Base-by-base conservation (phyloP, 441 rosid species). In the Jatropha multifida region DNA sequence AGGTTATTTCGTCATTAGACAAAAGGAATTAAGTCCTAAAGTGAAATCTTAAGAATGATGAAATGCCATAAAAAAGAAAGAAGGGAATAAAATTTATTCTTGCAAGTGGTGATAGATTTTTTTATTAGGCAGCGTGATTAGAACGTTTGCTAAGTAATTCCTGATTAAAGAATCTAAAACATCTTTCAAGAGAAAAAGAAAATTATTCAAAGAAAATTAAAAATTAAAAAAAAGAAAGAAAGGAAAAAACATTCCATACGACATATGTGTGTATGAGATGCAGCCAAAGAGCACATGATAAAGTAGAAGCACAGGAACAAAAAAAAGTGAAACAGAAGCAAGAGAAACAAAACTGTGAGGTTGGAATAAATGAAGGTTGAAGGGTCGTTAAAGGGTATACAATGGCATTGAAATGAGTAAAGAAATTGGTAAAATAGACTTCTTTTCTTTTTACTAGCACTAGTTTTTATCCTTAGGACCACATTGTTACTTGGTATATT, bases 361-460 rank as follows among this genome's bases (percentile, higher is more conserved):
- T n/a, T 42, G 51, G 65, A 71, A 41, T 42, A 71, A 23, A 56
- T 56, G n/a, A 56, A 71, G 65, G 40, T 42, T 38, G 15, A 52
- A 26, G 66, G 54, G 5, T 18, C 54, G 40, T 42, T 38, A 32
- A 52, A 26, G 66, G 54, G 5, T 18, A 8, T 5, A 17, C 15
- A 55, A 55, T 17, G 20, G 23, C 20, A 18, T 55, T 55, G 23
- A 55, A 55, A 0, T 55, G 9, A 17, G 59, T 55, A 55, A 55
- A 54, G 7, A 54, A 54, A 54, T 17, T 54, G 20, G 58, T 54
- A 54, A 54, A 18, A 46, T 51, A 0, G 2, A 14, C 23, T 23
- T 14, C 7, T 11, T 42, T 42, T 9, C 18, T 42, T 20, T 40
- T 12, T 23, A 23, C 23, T 23, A 23, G 23, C 23, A 23, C 23